Evolutionary conservation across 2,329 filamentous ascomycete genomes (phyloP).

Genomic region (Ampelomyces quisqualis): DNA sequence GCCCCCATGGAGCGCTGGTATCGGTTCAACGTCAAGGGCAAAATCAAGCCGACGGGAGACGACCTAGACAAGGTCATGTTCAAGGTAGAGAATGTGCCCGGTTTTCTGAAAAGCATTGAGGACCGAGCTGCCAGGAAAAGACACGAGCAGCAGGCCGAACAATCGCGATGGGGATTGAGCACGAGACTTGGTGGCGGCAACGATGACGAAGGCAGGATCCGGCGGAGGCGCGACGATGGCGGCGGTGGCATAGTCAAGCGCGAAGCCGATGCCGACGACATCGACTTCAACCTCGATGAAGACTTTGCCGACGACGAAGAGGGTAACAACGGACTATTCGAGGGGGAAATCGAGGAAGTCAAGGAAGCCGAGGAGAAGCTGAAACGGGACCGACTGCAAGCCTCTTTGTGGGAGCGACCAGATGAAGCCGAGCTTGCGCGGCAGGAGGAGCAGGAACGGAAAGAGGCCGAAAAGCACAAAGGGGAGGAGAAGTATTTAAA

Average conservation of each 20-base stretch:
- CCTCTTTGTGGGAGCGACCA: conserved; percentile 75
- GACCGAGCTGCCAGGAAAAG: conserved; percentile 54
- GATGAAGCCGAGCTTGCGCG: conserved; percentile 59
- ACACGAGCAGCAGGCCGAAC: conserved; percentile 31
- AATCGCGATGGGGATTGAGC: conserved; percentile 23
- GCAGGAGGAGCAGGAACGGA: conserved; percentile 65
- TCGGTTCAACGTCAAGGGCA: conserved; percentile 73
- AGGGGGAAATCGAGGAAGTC: conserved; percentile 55
- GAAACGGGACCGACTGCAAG: conserved; percentile 78
- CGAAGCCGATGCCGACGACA: conserved; percentile 62
- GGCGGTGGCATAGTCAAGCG: conserved; percentile 48
- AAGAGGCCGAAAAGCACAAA: conserved; percentile 68
- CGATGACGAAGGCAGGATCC: conserved; percentile 42
- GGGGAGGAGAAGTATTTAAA: conserved; percentile 73
- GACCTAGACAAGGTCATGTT: conserved; percentile 84
- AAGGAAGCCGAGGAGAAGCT: conserved; percentile 65
- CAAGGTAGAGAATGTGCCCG: conserved; percentile 70
- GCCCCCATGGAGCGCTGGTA: conserved; percentile 96
- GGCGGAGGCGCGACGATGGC: conserved; percentile 44
- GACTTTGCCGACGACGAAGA: conserved; percentile 87
- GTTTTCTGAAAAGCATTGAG: conserved; percentile 64
- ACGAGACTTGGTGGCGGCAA: conserved; percentile 38
- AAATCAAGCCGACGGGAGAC: conserved; percentile 77
- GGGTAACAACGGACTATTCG: conserved; percentile 45
- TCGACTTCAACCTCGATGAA: conserved; percentile 66